Conservation (phyloP, 352 stramenopile species). For the Pythium grandisporangium region DNA sequence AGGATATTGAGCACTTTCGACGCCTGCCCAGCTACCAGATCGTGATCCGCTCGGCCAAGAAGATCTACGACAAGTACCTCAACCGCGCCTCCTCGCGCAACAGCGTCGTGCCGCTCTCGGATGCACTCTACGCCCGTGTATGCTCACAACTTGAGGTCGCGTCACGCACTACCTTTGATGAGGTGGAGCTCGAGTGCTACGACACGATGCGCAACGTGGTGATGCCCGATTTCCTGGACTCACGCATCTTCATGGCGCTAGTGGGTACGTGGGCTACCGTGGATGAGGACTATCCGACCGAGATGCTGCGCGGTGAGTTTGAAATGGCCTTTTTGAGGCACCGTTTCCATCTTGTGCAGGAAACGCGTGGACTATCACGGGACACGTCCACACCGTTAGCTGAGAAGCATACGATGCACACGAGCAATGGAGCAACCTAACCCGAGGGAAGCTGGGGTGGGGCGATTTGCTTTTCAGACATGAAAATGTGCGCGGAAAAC, state of each 20-base stretch:
- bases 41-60: slow-evolving; percentile 68
- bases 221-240: slow-evolving; percentile 73
- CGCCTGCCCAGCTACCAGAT: slow-evolving; percentile 78
- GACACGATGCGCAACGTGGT: slow-evolving; percentile 69
- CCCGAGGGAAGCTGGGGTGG: too few species aligned
- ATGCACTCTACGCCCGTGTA: slow-evolving; percentile 35
- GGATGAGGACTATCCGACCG: slow-evolving; percentile 59
- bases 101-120: slow-evolving; percentile 32
- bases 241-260: slow-evolving; percentile 77
- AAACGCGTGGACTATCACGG: slow-evolving; percentile 47
- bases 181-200: slow-evolving; percentile 67
- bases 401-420: background rate
- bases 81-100: slow-evolving; percentile 47
- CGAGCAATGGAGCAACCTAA: background rate
- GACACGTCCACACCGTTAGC: slow-evolving; percentile 30
- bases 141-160: slow-evolving; percentile 51
- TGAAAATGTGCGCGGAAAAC: too few species aligned
- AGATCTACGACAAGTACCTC: slow-evolving; percentile 84
- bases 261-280: slow-evolving; percentile 70
- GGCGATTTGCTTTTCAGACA: too few species aligned
- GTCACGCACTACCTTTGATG: slow-evolving; percentile 59
- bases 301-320: slow-evolving; percentile 72
- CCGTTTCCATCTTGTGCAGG: slow-evolving; percentile 72
- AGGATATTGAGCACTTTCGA: slow-evolving; percentile 79
- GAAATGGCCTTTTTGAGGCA: slow-evolving; percentile 78